Evolutionary conservation across 208 protist species (phyloP).

Genomic region (Leishmania tropica): DNA sequence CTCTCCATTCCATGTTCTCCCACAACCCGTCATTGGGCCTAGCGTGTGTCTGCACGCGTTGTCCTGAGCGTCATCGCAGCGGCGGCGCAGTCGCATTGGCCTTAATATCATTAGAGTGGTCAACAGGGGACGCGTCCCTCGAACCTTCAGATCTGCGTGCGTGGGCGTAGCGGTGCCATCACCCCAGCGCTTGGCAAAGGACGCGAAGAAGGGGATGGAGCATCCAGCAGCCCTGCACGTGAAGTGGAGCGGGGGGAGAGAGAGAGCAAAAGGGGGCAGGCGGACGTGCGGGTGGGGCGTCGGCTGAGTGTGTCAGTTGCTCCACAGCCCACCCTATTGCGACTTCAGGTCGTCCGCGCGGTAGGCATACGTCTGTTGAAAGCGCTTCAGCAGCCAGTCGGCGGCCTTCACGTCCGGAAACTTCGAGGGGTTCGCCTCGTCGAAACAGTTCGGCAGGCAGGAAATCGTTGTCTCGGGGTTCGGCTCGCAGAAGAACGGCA

Average conservation of each 20-base stretch:
- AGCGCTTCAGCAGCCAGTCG: slow-evolving; percentile 76
- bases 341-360: slow-evolving; percentile 9
- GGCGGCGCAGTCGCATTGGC: background rate
- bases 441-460: slow-evolving; percentile 70
- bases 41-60: background rate
- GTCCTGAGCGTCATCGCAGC: background rate
- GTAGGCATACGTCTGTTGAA: slow-evolving; percentile 76
- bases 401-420: slow-evolving; percentile 55
- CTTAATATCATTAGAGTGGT: background rate
- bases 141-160: background rate
- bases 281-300: background rate
- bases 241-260: background rate
- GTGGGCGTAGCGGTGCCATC: background rate
- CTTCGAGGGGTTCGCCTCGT: slow-evolving; percentile 57
- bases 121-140: background rate
- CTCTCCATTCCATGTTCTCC: background rate
- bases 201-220: background rate
- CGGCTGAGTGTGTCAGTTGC: background rate
- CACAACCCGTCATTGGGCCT: background rate
- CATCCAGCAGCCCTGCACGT: background rate
- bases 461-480: slow-evolving; percentile 65
- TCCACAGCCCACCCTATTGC: background rate
- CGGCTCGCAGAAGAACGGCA: slow-evolving; percentile 88
- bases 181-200: background rate
- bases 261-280: background rate